These are phyloP conservation scores for Cercophora samala DNA, from an alignment of 495 filamentous ascomycete genomes.

Conservation along the genomic window DNA sequence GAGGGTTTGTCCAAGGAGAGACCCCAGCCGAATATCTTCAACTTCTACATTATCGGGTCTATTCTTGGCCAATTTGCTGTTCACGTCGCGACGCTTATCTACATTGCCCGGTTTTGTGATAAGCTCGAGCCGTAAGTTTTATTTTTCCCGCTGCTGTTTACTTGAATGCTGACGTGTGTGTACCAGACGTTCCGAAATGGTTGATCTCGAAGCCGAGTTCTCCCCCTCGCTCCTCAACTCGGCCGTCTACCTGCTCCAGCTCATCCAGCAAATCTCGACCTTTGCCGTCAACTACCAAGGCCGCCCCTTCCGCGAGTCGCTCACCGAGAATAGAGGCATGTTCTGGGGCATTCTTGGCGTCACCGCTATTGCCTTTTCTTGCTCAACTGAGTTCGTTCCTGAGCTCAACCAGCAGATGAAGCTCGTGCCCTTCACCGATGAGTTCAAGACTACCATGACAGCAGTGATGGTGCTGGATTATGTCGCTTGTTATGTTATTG, in stretches of 20 bases:
- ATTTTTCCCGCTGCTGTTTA: background rate
- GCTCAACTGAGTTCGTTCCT: slow-evolving; percentile 92
- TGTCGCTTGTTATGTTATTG: slow-evolving; percentile 80
- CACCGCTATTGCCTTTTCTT: slow-evolving; percentile 86
- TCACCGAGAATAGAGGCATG: slow-evolving; percentile 95
- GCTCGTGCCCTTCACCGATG: slow-evolving; percentile 84
- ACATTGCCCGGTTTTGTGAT: slow-evolving; percentile 86
- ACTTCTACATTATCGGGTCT: slow-evolving; percentile 96
- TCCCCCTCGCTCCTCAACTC: slow-evolving; percentile 90
- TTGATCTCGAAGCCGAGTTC: slow-evolving; percentile 96
- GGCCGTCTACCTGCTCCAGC: slow-evolving; percentile 94
- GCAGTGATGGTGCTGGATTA: slow-evolving; percentile 86
- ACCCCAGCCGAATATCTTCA: slow-evolving; percentile 98
- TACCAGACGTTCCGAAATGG: slow-evolving; percentile 60
- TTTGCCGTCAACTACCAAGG: slow-evolving; percentile 99
- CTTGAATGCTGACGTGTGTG: slow-evolving; percentile 29
- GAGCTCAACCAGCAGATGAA: slow-evolving; percentile 92
- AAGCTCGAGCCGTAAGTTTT: slow-evolving; percentile 70
- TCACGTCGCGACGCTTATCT: slow-evolving; percentile 91
- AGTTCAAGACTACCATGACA: slow-evolving; percentile 88
- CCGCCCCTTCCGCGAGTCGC: slow-evolving; percentile 92
- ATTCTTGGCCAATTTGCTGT: slow-evolving; percentile 97
- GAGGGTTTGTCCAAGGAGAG: slow-evolving; percentile 95
- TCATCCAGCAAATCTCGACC: slow-evolving; percentile 99
- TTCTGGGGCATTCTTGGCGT: slow-evolving; percentile 92